Percentiles rank a stretch among this genome's conserved stretches.
Conservation (phyloP, 768 basidiomycete species). For the Pleurotus tuoliensis region DNA sequence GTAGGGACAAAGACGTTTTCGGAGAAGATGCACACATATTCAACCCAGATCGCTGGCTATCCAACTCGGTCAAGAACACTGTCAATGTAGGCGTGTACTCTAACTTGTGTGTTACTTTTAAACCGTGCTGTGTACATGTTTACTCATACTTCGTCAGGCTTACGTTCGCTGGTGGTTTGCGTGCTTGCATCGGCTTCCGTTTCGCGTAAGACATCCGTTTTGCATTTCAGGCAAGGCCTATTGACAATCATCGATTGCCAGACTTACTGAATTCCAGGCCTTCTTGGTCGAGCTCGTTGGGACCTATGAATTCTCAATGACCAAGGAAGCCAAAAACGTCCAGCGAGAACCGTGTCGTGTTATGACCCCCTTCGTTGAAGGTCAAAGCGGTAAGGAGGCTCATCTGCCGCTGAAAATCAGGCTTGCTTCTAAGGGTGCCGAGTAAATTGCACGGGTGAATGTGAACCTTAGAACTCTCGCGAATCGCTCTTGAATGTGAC, state of each 20-base stretch:
- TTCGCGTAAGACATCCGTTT: slow-evolving; percentile 28
- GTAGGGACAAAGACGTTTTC: slow-evolving; percentile 47
- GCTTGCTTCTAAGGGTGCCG: slow-evolving; percentile 22
- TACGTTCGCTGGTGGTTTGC: slow-evolving; percentile 46
- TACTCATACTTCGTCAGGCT: slow-evolving; percentile 11
- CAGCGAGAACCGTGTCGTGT: slow-evolving; percentile 35
- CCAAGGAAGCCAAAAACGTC: slow-evolving; percentile 29
- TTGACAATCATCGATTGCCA: slow-evolving; percentile 7
- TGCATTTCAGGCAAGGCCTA: neutral
- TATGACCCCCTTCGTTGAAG: slow-evolving; percentile 39
- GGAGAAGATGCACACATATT: slow-evolving; percentile 54
- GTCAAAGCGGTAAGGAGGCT: slow-evolving; percentile 34
- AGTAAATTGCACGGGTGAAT: too few relatives aligned
- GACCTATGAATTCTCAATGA: slow-evolving; percentile 47
- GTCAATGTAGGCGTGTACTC: slow-evolving; percentile 41
- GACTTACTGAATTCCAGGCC: slow-evolving; percentile 49
- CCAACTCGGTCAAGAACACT: slow-evolving; percentile 30
- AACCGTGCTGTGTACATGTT: too few relatives aligned
- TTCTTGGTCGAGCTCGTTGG: slow-evolving; percentile 54
- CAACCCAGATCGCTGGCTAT: slow-evolving; percentile 55
- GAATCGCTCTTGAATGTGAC: too few relatives aligned
- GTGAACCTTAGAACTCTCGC: too few relatives aligned
- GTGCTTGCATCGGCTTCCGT: slow-evolving; percentile 47
- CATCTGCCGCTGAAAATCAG: slow-evolving; percentile 37
- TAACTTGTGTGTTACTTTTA: slow-evolving; percentile 28